Evolutionary conservation across 352 stramenopile genomes (phyloP).

Genomic region (Phytophthora chlamydospora): DNA sequence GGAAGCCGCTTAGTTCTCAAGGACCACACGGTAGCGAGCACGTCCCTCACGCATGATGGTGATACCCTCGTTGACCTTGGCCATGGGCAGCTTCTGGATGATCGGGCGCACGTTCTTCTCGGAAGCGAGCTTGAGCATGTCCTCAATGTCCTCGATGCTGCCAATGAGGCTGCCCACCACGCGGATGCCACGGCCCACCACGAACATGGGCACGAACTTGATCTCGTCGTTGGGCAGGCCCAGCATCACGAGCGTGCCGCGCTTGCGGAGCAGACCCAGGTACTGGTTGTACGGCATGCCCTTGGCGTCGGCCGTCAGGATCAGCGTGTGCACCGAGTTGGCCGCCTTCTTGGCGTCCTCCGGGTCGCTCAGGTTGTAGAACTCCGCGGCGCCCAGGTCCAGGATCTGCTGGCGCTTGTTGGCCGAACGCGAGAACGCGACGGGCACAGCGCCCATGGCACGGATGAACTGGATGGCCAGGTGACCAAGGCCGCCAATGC

Average conservation of each 20-base stretch:
- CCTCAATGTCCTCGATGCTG: conserved; percentile 79
- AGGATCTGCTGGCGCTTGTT: conserved; percentile 83
- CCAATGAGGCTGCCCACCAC: conserved; percentile 87
- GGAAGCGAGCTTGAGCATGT: conserved; percentile 87
- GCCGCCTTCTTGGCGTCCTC: conserved; percentile 41
- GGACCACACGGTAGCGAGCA: conserved; percentile 55
- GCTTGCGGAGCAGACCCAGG: conserved; percentile 56
- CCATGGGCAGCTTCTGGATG: conserved; percentile 56
- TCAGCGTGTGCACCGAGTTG: conserved; percentile 64
- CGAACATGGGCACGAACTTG: conserved; percentile 54
- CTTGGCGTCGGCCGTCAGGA: conserved; percentile 73
- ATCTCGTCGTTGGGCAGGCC: conserved; percentile 70
- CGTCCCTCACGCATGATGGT: conserved; percentile 44
- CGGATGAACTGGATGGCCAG: conserved; percentile 84
- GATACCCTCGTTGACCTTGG: conserved; percentile 50
- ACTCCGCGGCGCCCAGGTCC: conserved; percentile 66
- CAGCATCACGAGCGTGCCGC: conserved; percentile 73
- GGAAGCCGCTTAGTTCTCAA: conserved; percentile 33
- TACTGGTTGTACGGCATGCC: conserved; percentile 62
- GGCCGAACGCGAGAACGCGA: conserved; percentile 62
- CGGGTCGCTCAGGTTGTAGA: conserved; percentile 57
- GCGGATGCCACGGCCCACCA: conserved; percentile 52
- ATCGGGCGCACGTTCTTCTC: conserved; percentile 63
- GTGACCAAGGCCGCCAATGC: conserved; percentile 87
- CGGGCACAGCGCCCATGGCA: conserved; percentile 57